phyloP scores from a whole-genome alignment of 768 basidiomycete species.

The Lactarius indigo region DNA sequence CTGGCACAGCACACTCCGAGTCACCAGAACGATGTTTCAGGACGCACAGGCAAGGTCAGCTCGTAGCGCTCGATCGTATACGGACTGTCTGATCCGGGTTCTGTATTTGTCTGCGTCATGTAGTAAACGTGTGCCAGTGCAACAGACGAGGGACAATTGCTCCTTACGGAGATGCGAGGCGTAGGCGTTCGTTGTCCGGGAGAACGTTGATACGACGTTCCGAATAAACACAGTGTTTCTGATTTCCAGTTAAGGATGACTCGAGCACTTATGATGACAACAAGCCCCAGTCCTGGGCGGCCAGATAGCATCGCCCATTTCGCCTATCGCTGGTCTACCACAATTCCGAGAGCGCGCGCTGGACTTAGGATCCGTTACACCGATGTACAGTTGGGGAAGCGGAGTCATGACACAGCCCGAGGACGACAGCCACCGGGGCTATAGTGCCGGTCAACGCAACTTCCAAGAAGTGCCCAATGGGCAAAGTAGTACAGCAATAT shows the following conservation, averaged over 20 bases:
- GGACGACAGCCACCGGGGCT: neutral
- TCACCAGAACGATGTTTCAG: neutral
- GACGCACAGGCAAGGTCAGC: neutral
- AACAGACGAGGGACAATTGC: neutral
- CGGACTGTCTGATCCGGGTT: neutral
- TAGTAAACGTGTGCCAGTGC: neutral
- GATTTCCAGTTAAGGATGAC: neutral
- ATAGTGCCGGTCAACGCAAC: neutral
- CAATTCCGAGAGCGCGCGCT: neutral
- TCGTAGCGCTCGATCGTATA: neutral
- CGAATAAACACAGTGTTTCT: neutral
- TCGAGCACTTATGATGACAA: neutral
- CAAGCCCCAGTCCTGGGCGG: neutral
- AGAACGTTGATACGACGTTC: neutral
- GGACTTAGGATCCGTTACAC: neutral
- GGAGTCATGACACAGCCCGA: conserved; percentile 4
- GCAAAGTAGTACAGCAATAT: neutral
- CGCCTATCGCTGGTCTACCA: neutral
- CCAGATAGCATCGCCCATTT: neutral
- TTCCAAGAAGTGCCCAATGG: neutral
- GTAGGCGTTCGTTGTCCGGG: neutral
- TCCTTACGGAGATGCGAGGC: neutral
- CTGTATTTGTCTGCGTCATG: neutral
- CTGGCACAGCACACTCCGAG: neutral
- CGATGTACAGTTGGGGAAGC: neutral